Base-by-base conservation (phyloP, 441 rosid genomes). In the Pelargonium exstipulatum region DNA sequence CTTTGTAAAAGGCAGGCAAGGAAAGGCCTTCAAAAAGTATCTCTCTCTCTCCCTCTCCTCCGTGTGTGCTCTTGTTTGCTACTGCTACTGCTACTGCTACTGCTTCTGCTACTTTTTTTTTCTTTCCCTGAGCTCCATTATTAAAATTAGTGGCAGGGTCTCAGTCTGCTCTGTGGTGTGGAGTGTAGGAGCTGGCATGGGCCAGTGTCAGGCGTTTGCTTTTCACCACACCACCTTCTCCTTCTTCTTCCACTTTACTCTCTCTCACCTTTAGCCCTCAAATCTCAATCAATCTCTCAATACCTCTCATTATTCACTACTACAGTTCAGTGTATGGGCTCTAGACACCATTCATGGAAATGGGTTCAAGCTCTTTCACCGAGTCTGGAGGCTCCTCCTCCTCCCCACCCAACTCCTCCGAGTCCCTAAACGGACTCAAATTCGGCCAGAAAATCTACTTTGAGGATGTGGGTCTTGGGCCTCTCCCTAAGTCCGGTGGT, bases 291-390 rank as follows among this genome's bases (percentile, higher is more conserved):
- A 20, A 20, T 24, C 26, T 24, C 26, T 0, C 22, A 20, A 20
- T 20, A 20, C 2, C 26, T 24, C 26, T 42, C 43, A 40, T 40
- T 57, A 68, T 70, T 45, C 17, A 51, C 74, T 69, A 24, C 62
- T 17, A 46, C 0, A 62, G 49, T 62, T 29, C 62, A 70, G 62
- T 77, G 78, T n/a, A 69, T 82, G 69, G 71, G 71, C 45, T 48
- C 71, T 74, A 73, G 76, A 64, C 73, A 72, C 62, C 70, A 51
- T 48, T 57, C 65, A 82, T 82, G 90, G 86, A 87, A 79, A 83
- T 68, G 76, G 87, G 81, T 81, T 82, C 88, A 22, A 84, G 81
- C 76, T 83, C 82, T 20, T 68, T 83, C 58, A 70, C 80, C 0
- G 82, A 82, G 67, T 80, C 84, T 1, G 83, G 79, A 73, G 73